Conservation (phyloP, 345 rosid genomes). For the Eucalyptus regnans region DNA sequence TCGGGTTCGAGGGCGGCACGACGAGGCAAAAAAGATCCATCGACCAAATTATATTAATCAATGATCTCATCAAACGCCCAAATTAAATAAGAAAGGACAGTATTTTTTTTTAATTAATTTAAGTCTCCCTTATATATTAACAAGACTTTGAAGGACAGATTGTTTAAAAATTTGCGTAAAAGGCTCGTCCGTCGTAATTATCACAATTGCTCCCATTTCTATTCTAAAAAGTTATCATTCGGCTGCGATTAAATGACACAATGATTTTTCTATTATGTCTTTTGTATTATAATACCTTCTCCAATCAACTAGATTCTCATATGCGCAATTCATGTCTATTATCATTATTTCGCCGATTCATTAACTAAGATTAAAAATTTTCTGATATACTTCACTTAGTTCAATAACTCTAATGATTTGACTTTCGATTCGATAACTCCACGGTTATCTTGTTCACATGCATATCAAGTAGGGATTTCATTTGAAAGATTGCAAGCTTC, state of each 20-base stretch:
- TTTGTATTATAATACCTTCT: background rate
- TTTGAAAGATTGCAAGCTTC: background rate
- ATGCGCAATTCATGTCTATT: background rate
- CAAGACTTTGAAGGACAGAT: background rate
- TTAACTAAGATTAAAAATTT: background rate
- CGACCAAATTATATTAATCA: background rate
- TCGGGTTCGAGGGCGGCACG: slow-evolving; percentile 2
- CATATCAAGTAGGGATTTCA: background rate
- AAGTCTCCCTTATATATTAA: background rate
- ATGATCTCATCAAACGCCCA: background rate
- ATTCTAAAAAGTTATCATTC: fast-evolving
- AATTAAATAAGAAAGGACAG: background rate
- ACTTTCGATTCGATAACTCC: background rate
- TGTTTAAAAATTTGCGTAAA: background rate
- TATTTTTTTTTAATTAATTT: background rate
- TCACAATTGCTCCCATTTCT: background rate
- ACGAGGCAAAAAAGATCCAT: background rate
- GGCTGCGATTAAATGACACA: fast-evolving
- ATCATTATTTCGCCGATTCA: fast-evolving
- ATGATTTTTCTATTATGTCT: fast-evolving
- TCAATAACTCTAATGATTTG: background rate
- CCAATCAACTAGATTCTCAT: fast-evolving
- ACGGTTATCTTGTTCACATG: fast-evolving
- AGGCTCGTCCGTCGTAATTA: fast-evolving
- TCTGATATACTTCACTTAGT: fast-evolving